phyloP scores from a whole-genome alignment of 2,329 filamentous ascomycete species.

The Botrytis byssoidea region DNA sequence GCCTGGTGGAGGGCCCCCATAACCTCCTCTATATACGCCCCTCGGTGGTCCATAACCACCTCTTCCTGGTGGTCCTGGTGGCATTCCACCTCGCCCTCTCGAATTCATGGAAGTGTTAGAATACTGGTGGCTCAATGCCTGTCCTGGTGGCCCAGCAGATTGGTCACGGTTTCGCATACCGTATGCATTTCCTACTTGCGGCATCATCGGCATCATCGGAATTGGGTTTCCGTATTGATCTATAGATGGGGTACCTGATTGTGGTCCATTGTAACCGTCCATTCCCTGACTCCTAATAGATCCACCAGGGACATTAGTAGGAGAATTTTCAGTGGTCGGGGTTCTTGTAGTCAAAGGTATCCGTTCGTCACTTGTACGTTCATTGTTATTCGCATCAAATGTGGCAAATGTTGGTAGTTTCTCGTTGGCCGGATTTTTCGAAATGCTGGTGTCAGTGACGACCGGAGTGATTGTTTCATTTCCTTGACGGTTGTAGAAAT shows the following conservation, averaged over 20 bases:
- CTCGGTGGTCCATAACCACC: conserved; percentile 40
- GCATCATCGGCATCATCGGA: conserved; percentile 45
- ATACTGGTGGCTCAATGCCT: conserved; percentile 47
- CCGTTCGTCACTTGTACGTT: conserved; percentile 64
- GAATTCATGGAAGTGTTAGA: conserved; percentile 34
- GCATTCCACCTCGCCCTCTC: conserved; percentile 35
- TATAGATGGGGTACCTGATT: conserved; percentile 40
- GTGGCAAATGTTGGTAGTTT: conserved; percentile 58
- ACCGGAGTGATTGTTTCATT: conserved; percentile 39
- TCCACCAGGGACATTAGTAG: conserved; percentile 39
- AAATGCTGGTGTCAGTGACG: conserved; percentile 53
- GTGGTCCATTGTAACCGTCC: conserved; percentile 29
- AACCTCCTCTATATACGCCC: conserved; percentile 46
- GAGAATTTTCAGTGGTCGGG: conserved; percentile 53
- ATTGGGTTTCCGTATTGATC: conserved; percentile 67
- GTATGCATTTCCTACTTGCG: conserved; percentile 29
- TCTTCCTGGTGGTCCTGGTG: conserved; percentile 29
- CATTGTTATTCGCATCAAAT: conserved; percentile 56
- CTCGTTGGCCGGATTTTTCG: conserved; percentile 54
- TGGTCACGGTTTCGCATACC: conserved; percentile 48
- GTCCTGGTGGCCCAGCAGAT: conserved; percentile 49
- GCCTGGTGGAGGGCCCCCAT: conserved; percentile 25
- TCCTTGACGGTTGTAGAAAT: conserved; percentile 73
- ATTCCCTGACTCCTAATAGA: conserved; percentile 29
- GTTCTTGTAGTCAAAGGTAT: conserved; percentile 66